Evolutionary conservation across 1,284 basidiomycete genomes (phyloP), one percentile per base, ranked within the genome.

Genomic region (Cryptococcus floricola): DNA sequence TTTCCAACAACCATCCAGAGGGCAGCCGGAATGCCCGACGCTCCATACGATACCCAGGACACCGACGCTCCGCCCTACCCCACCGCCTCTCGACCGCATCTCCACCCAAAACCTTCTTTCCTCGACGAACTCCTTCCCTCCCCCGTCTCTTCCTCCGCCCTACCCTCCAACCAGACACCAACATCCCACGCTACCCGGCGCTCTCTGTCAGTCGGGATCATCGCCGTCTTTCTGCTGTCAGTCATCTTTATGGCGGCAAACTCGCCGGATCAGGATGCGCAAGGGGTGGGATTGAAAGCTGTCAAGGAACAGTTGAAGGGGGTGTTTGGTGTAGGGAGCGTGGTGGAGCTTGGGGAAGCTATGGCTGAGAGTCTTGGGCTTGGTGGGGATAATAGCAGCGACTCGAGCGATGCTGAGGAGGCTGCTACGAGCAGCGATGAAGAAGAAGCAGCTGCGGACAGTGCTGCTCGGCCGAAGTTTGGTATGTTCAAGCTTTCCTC

Each of bases 181-280:
- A 45, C 47, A 41, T 27, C 48, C 5, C 56, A 56, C 10, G 61
- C 67, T 1, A 51, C 70, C 1, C 57, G 71, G 14, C 63, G 76
- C 9, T 60, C 66, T 8, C 62, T 56, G 4, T 62, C 69, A 3
- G 53, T 75, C 39, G 68, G 64, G 12, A 52, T 77, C 46, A 65
- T 77, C 45, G 23, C 64, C n/a, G 62, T 73, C 28, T 77, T 77
- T 58, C 53, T 77, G 14, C 48, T 75, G 23, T 57, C 58, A 5
- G 63, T 71, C 10, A 48, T 65, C 12, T 75, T 69, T 56, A 57
- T 70, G 50, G 70, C 70, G 39, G 48, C 53, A 19, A 67, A 67
- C 2, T 53, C 55, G 5, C 45, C 39, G 41, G 52, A 28, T 18
- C 50, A 31, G 23, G 47, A 39, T 19, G 44, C 37, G 10, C 31